Percentiles rank a stretch among this genome's conserved stretches.
phyloP scores from a whole-genome alignment of 371 early-diverging fungal genomes.

The Syncephalastrum racemosum region DNA sequence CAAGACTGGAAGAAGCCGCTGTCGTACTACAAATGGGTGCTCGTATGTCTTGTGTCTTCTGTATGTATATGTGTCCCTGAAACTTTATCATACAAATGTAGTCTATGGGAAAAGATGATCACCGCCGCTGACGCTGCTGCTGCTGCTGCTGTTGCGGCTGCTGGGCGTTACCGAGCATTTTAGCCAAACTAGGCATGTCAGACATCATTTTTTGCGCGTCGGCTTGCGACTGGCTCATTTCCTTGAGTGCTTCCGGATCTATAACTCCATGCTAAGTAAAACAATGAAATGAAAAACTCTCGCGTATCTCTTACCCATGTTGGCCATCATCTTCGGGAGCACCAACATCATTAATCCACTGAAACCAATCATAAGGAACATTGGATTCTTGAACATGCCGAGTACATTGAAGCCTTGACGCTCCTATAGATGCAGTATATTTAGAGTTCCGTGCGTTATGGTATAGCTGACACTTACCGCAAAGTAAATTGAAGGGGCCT shows the following conservation, averaged over 20 bases:
- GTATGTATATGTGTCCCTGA: too few relatives aligned
- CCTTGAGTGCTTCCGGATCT: constrained; percentile 45
- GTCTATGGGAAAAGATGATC: constrained; percentile 2
- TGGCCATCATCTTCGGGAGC: constrained; percentile 49
- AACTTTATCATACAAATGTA: too few relatives aligned
- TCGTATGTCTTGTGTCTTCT: too few relatives aligned
- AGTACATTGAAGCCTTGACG: constrained; percentile 44
- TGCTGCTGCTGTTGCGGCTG: constrained; percentile 13
- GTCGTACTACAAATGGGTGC: neutral
- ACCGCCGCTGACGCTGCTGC: constrained; percentile 12
- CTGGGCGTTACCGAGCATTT: constrained; percentile 29
- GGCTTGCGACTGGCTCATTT: constrained; percentile 34
- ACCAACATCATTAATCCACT: constrained; percentile 46
- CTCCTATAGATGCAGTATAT: constrained; percentile 23
- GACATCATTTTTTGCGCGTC: constrained; percentile 41
- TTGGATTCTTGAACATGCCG: constrained; percentile 50
- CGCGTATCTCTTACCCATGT: constrained; percentile 32
- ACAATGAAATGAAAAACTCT: too few relatives aligned
- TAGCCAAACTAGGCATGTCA: constrained; percentile 41
- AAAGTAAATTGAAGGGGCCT: constrained; percentile 47
- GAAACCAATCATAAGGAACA: constrained; percentile 51
- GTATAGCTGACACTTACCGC: constrained; percentile 25
- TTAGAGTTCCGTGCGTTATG: neutral
- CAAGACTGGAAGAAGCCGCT: too few relatives aligned
- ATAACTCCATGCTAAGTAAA: neutral